Evolutionary conservation across 139 green algal genomes (phyloP), one percentile per base, ranked within the genome.

Genomic region (Chlorella sp.): DNA sequence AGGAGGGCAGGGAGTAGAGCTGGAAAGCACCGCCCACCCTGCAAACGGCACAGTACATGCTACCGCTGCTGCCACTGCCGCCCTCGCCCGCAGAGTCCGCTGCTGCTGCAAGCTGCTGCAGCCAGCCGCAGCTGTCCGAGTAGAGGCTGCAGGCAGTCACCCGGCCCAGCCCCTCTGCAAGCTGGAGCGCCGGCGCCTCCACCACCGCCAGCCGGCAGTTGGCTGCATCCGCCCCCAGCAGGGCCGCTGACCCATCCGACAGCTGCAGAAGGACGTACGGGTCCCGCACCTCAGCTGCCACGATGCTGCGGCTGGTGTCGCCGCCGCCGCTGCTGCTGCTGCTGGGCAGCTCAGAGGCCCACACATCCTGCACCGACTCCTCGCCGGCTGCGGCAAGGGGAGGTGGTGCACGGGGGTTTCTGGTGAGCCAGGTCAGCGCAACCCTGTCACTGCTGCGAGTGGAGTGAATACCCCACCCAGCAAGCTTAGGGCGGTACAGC

Each of bases 251-350:
- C 63, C 92, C 90, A 28, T 93, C 83, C 23, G 86, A 90, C n/a
- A 98, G 83, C 23, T 85, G 84, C 47, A 97, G 79, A 60, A 95
- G 80, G 0, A 96, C 85, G 69, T 92, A 95, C 1, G 92, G 91
- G 67, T 96, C 91, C 1, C 34, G 41, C 32, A 97, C 84, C 44
- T 91, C 73, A 0, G 92, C 94, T 25, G 84, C 85, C 17, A 72
- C 38, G 57, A 96, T 92, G 39, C 56, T 83, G 20, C 88, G 44
- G 12, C 56, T 34, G 39, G 36, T 26, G 36, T 51, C 67, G 39
- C 36, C 32, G 11, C 68, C 67, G 39, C 36, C 32, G 11, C 68
- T 60, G 51, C 51, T 60, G 51, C 73, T 2, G 75, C 51, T 11
- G 41, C 38, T 15, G 73, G 63, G 0, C 71, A 95, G 85, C 32